Evolutionary conservation across 208 protist species (phyloP), one percentile per base, ranked within the genome.

Genomic region (Angomonas ambiguus): DNA sequence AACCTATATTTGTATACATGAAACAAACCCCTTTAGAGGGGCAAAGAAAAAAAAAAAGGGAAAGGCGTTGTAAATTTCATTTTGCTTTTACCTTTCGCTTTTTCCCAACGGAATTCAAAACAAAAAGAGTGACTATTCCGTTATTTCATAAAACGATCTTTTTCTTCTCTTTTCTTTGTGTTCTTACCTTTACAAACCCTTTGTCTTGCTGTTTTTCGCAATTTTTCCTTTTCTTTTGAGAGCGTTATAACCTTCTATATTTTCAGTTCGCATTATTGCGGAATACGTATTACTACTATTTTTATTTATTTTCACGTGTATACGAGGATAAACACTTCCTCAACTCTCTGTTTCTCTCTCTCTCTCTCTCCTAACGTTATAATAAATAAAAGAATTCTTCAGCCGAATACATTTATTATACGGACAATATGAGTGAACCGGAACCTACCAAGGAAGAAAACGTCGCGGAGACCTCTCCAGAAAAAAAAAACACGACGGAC

Each of bases 71-170:
- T 49, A 55, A 25, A 13, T 49, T 55, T 65, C 2, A 31, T 51
- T 72, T 55, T 31, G 51, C 57, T 60, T 73, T 67, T 73, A 56
- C 30, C 67, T 55, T n/a, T 48, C n/a, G 5, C 27, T 48, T 63
- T 5, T 31, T 48, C 30, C 31, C 11, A 18, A 10, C 34, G 27
- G n/a, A n/a, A 25, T 18, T 20, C 22, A 30, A 4, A 63, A 63
- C 32, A 63, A 63, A 63, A 22, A 34, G 13, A 11, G 16, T 38
- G 27, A n/a, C 16, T 49, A n/a, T n/a, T n/a, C n/a, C n/a, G n/a
- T n/a, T n/a, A n/a, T n/a, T n/a, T n/a, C 35, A 41, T 18, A 41
- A 41, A 41, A 41, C 13, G 35, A 41, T 18, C 35, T 30, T 31
- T 8, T 51, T 38, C 33, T 25, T 38, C 11, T 38, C 38, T 65